A percentile compares a stretch with the other conserved stretches of the same genome.
These are phyloP conservation scores for Pseudonitzschia multistriata DNA, from an alignment of 108 stramenopile genomes.

Conservation along the genomic window DNA sequence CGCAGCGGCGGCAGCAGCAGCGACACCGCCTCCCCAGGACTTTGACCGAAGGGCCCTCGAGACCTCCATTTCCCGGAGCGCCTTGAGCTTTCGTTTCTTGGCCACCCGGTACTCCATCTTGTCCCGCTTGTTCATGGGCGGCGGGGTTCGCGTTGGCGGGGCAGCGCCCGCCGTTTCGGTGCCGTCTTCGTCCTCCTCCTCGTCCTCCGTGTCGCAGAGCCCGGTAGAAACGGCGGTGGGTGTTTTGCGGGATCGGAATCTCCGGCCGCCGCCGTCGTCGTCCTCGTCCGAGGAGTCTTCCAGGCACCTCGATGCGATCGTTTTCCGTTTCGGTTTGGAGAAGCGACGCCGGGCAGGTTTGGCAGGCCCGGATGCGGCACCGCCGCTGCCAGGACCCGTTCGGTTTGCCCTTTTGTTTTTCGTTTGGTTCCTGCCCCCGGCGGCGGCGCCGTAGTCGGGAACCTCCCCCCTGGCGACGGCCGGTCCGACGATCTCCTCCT, in stretches of 20 bases:
- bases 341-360: neutral
- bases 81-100: neutral
- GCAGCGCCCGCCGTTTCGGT: neutral
- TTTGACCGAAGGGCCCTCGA: neutral
- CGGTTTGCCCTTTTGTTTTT: neutral
- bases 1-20: too few species aligned
- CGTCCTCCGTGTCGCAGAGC: neutral
- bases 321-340: neutral
- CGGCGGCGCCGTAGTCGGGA: neutral
- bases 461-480: neutral
- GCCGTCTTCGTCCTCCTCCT: neutral
- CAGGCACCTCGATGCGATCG: neutral
- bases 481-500: neutral
- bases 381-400: neutral
- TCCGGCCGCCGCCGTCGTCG: neutral
- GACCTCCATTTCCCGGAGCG: neutral
- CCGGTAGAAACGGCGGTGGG: neutral
- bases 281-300: too few species aligned
- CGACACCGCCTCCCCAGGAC: neutral
- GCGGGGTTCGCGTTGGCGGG: neutral
- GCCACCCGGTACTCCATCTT: constrained; percentile 8
- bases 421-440: neutral
- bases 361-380: neutral
- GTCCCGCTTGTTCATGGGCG: neutral
- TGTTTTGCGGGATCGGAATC: neutral